Evolutionary conservation across 352 stramenopile genomes (phyloP).

Genomic region (Globisporangium polare): DNA sequence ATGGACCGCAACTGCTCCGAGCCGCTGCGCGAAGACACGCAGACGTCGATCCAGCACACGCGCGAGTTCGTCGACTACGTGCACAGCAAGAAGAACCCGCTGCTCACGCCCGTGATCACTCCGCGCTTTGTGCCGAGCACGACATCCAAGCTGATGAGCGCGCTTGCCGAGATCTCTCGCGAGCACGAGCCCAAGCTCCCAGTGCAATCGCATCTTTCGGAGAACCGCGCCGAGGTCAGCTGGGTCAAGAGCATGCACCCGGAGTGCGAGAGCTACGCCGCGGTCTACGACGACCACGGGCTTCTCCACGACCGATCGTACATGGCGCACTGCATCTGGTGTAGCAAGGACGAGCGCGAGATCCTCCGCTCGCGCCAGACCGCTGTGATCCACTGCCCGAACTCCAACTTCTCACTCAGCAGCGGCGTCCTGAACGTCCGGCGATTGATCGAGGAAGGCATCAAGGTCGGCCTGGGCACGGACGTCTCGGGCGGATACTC

Average conservation of each 20-base stretch:
- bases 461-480: slow-evolving; percentile 92
- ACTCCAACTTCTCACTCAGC: slow-evolving; percentile 94
- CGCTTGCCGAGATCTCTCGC: slow-evolving; percentile 74
- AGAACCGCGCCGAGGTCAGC: slow-evolving; percentile 87
- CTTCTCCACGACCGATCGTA: slow-evolving; percentile 89
- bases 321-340: slow-evolving; percentile 95
- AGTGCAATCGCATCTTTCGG: slow-evolving; percentile 91
- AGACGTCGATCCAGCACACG: slow-evolving; percentile 79
- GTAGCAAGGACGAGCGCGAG: slow-evolving; percentile 61
- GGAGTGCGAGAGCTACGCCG: slow-evolving; percentile 76
- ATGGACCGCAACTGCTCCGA: slow-evolving; percentile 93
- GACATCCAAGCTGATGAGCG: slow-evolving; percentile 80
- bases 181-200: slow-evolving; percentile 68
- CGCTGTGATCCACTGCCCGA: slow-evolving; percentile 93
- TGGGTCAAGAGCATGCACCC: slow-evolving; percentile 85
- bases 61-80: slow-evolving; percentile 87
- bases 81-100: slow-evolving; percentile 53
- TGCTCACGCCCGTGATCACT: slow-evolving; percentile 90
- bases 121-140: slow-evolving; percentile 92
- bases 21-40: slow-evolving; percentile 84
- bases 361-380: slow-evolving; percentile 59
- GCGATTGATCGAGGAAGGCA: slow-evolving; percentile 57
- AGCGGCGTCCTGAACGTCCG: slow-evolving; percentile 83
- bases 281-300: slow-evolving; percentile 77
- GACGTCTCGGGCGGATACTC: slow-evolving; percentile 94